These are phyloP conservation scores for Trichoderma lentiforme DNA, from an alignment of 2,329 filamentous ascomycete genomes.

Conservation along the genomic window DNA sequence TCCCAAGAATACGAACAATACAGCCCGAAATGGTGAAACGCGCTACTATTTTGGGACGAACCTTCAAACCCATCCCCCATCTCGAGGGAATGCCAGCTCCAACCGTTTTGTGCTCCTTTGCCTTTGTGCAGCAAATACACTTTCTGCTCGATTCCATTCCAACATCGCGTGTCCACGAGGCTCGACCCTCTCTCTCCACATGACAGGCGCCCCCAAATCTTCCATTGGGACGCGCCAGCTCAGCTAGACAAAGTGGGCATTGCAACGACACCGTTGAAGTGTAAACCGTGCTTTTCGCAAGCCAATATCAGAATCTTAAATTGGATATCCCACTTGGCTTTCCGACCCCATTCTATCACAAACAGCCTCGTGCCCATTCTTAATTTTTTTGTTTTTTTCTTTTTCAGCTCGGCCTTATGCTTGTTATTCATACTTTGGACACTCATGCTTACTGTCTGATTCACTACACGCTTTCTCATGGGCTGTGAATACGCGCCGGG, in stretches of 20 bases:
- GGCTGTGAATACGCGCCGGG: not conserved
- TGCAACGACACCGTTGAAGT: not conserved
- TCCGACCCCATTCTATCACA: too few species aligned
- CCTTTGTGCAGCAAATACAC: not conserved
- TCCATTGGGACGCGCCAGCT: not conserved
- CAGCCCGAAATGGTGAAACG: slow-evolving; percentile 9
- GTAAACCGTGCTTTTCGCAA: not conserved
- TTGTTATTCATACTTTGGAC: too few species aligned
- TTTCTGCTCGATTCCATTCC: not conserved
- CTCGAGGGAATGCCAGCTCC: slow-evolving; percentile 4
- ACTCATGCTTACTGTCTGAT: not conserved
- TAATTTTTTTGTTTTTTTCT: not conserved
- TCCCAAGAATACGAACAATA: not conserved
- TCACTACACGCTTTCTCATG: not conserved
- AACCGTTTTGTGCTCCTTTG: not conserved
- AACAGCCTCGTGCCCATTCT: not conserved
- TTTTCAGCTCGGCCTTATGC: not conserved
- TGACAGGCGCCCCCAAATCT: not conserved
- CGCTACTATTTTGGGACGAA: slow-evolving; percentile 5
- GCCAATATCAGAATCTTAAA: not conserved
- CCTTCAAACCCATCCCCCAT: not conserved
- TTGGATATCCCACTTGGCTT: not conserved
- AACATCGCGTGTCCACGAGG: not conserved
- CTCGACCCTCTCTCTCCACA: not conserved
- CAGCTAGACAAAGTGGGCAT: not conserved